Evolutionary conservation across 495 filamentous ascomycete species (phyloP).

Genomic region (Entonaema liquescens): DNA sequence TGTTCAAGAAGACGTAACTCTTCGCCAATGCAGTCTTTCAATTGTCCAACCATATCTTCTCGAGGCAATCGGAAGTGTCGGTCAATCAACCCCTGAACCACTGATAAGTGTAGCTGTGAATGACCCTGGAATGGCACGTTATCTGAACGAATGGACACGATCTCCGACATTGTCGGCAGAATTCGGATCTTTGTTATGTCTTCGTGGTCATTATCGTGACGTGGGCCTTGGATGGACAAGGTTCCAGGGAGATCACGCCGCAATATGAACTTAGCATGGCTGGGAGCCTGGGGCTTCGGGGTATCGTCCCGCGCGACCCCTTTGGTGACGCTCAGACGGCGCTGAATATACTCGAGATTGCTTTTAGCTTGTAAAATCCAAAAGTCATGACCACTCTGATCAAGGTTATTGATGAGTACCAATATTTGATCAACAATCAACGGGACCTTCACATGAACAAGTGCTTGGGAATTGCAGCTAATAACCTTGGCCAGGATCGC

Average conservation of each 20-base stretch:
- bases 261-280: neutral
- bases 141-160: slow-evolving; percentile 50
- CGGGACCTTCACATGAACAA: neutral
- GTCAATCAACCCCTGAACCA: neutral
- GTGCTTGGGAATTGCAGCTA: neutral
- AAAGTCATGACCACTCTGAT: neutral
- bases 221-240: slow-evolving; percentile 55
- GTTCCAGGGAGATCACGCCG: neutral
- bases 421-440: neutral
- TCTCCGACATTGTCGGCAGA: slow-evolving; percentile 70
- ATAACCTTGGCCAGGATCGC: neutral
- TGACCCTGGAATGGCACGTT: neutral
- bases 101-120: neutral
- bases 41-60: neutral
- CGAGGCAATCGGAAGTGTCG: neutral
- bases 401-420: neutral
- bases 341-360: neutral
- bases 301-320: neutral
- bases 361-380: neutral
- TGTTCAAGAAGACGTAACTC: neutral
- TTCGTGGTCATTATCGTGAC: slow-evolving; percentile 73
- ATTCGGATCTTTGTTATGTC: slow-evolving; percentile 68
- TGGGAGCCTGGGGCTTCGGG: neutral
- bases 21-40: neutral
- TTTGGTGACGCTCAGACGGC: neutral